Evolutionary conservation across 768 basidiomycete species (phyloP).

Genomic region (Neoboletus subvelutipes): DNA sequence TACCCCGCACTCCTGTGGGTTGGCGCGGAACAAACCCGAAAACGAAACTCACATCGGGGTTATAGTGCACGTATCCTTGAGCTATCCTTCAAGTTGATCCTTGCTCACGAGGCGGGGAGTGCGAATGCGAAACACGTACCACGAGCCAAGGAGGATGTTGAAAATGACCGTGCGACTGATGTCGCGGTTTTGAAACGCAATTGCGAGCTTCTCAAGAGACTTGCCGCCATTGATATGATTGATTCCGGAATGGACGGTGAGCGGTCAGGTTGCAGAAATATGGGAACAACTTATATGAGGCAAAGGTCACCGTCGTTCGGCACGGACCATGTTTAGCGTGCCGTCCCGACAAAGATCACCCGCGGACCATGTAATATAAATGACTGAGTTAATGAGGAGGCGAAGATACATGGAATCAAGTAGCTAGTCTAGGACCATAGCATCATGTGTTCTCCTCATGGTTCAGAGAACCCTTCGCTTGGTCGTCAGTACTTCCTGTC

Average conservation of each 20-base stretch:
- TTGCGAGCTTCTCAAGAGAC: conserved; percentile 7
- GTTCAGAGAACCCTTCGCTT: background rate
- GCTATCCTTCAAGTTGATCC: conserved; percentile 10
- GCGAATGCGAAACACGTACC: conserved; percentile 16
- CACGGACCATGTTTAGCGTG: conserved; percentile 13
- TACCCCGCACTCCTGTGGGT: conserved; percentile 32
- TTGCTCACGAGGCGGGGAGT: background rate
- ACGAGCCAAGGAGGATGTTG: conserved; percentile 16
- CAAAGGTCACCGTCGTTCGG: conserved; percentile 3
- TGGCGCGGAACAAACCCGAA: background rate
- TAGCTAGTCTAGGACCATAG: conserved; percentile 4
- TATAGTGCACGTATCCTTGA: conserved; percentile 22
- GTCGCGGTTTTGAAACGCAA: conserved; percentile 12
- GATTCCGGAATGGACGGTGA: background rate
- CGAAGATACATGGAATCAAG: background rate
- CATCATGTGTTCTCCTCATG: background rate
- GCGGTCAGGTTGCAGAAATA: background rate
- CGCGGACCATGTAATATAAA: background rate
- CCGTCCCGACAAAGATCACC: background rate
- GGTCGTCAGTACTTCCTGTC: background rate
- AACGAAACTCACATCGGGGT: conserved; percentile 17
- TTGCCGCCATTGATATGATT: conserved; percentile 1
- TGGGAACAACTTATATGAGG: background rate
- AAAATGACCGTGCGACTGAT: conserved; percentile 19
- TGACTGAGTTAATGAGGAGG: background rate